phyloP scores from a whole-genome alignment of 2,329 filamentous ascomycete genomes.

The Grosmannia serpens region DNA sequence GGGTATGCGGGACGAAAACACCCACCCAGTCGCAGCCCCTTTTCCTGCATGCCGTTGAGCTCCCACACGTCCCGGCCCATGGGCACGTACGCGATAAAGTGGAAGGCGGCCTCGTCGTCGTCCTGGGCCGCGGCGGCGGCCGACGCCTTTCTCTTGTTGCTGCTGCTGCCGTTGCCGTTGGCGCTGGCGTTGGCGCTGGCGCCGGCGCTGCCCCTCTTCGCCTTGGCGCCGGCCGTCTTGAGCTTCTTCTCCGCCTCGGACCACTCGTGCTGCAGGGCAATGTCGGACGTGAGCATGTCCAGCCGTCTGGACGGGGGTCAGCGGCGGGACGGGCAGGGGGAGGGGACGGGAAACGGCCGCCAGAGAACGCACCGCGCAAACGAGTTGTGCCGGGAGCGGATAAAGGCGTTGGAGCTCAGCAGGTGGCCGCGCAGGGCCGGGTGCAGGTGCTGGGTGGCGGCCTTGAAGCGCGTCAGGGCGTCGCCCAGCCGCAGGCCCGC shows the following conservation, averaged over 20 bases:
- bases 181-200: background rate
- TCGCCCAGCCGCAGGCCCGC: constrained; percentile 54
- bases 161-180: background rate
- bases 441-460: constrained; percentile 54
- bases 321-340: no score
- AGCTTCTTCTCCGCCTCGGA: constrained; percentile 18
- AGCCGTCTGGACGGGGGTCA: constrained; percentile 40
- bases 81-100: constrained; percentile 91
- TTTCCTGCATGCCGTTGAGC: constrained; percentile 77
- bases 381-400: constrained; percentile 77
- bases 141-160: constrained; percentile 21
- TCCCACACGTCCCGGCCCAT: constrained; percentile 77
- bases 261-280: constrained; percentile 49
- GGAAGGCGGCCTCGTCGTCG: constrained; percentile 77
- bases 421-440: constrained; percentile 65
- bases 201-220: background rate
- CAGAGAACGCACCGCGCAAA: constrained; percentile 51
- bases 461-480: constrained; percentile 61
- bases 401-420: constrained; percentile 62
- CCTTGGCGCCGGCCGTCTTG: constrained; percentile 14
- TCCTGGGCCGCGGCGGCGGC: constrained; percentile 16
- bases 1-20: background rate
- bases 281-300: constrained; percentile 63
- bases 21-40: constrained; percentile 53
- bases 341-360: background rate